Base-by-base conservation (phyloP, 225 moss, liverwort and hornwort genomes). In the Ulota crispa region DNA sequence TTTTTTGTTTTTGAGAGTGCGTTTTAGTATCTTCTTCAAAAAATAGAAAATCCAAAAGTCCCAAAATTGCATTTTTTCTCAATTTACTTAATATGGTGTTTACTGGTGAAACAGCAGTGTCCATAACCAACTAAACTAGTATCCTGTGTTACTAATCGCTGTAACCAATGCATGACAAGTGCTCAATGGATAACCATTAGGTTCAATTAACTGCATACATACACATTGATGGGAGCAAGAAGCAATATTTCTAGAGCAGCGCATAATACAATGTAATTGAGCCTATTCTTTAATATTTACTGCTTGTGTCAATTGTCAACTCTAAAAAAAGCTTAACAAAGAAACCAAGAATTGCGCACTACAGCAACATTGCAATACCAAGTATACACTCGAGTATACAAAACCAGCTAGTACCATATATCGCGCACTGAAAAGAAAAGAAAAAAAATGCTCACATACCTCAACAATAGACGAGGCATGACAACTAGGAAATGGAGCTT, bases 401-500 rank as follows among this genome's bases (percentile, higher is more conserved):
- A 60, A 80, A 76, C 41, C 56, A 79, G 41, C 3, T 31, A 37
- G 19, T 53, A 72, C 36, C 24, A 75, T 69, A 59, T 42, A 42
- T 54, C 53, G 37, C 32, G 41, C 24, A 5, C 0, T 16, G 0
- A 73, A 30, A 6, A 30, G 4, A 80, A 64, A 0, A 37, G 32
- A 52, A 27, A 37, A 4, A 52, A 9, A 4, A 80, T 56, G 74
- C 53, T 70, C 64, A 63, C 50, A 21, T 68, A 93, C 88, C 87
- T 97, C 91, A 80, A 93, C 89, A 30, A 95, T 89, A 28, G 92
- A 88, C 45, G 94, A 97, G 68, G 97, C 93, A 84, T 97, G 97
- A 83, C 95, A 97, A 72, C 93, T 97, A 63, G 70, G 60, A 80
- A 97, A 97, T 2, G 90, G 91, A 32, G 85, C 88, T 31, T 68